Conservation (phyloP, 306 rosid genomes). For the Gleditsia sinensis region DNA sequence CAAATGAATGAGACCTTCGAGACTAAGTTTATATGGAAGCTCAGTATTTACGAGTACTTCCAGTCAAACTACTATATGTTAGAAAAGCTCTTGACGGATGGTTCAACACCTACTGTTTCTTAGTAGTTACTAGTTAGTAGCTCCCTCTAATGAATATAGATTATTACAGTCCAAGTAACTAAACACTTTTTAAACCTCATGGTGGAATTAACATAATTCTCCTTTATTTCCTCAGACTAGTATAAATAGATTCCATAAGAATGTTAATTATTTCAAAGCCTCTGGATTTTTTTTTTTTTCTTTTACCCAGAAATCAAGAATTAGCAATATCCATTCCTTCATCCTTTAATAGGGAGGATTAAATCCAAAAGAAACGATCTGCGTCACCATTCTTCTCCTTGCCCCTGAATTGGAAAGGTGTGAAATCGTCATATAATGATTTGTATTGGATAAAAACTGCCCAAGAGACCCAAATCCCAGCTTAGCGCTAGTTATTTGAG, state of each 20-base stretch:
- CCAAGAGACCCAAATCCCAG: neutral
- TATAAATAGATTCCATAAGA: neutral
- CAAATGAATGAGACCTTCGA: neutral
- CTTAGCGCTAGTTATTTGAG: neutral
- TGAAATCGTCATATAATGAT: neutral
- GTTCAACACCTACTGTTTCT: neutral
- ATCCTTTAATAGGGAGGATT: neutral
- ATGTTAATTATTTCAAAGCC: constrained; percentile 8
- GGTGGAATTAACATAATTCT: neutral
- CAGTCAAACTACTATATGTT: neutral
- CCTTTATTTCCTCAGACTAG: constrained; percentile 11
- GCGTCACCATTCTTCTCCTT: neutral
- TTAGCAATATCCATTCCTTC: constrained; percentile 4
- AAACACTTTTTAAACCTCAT: neutral
- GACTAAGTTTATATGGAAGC: neutral
- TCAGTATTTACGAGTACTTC: neutral
- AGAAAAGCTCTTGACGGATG: constrained; percentile 6
- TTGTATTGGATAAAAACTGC: neutral
- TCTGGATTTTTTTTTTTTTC: neutral
- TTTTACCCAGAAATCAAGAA: neutral
- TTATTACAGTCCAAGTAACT: neutral
- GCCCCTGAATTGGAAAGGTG: neutral
- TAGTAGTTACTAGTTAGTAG: neutral
- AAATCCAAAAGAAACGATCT: constrained; percentile 8
- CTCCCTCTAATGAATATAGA: neutral